Conservation (phyloP, 805 yeast species). For the Zygoascus bituminiphila region DNA sequence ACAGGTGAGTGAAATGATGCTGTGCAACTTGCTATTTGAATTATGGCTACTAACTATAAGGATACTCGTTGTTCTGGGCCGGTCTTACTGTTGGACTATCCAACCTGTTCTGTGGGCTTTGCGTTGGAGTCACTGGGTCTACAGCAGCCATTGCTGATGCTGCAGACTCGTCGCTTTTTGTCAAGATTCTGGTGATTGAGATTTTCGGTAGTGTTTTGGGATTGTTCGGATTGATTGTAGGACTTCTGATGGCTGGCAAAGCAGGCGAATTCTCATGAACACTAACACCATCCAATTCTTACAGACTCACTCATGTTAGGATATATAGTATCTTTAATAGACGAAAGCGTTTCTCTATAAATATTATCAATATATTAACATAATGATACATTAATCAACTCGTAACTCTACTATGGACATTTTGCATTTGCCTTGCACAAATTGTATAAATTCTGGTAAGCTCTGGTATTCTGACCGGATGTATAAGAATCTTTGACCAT, state of each 20-base stretch:
- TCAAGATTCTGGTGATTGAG: conserved; percentile 92
- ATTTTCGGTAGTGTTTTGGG: conserved; percentile 96
- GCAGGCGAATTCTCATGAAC: conserved; percentile 76
- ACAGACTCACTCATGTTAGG: too few relatives aligned
- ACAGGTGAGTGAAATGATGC: conserved; percentile 43
- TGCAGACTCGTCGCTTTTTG: conserved; percentile 90
- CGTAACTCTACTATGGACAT: too few relatives aligned
- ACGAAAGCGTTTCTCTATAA: too few relatives aligned
- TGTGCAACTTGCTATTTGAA: background rate
- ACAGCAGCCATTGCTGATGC: conserved; percentile 99
- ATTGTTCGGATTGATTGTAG: conserved; percentile 94
- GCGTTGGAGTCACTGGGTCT: conserved; percentile 95
- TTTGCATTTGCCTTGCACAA: too few relatives aligned
- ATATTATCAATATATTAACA: too few relatives aligned
- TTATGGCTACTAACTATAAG: background rate
- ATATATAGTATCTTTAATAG: too few relatives aligned
- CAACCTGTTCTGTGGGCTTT: conserved; percentile 91
- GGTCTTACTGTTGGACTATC: conserved; percentile 92
- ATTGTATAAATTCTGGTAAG: too few relatives aligned
- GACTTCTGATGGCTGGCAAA: conserved; percentile 92
- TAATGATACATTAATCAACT: too few relatives aligned
- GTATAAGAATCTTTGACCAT: too few relatives aligned
- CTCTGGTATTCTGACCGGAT: too few relatives aligned
- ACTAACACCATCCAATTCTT: too few relatives aligned
- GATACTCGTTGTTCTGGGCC: conserved; percentile 95